phyloP scores from a whole-genome alignment of 352 stramenopile species.

The Globisporangium acanthophoron region DNA sequence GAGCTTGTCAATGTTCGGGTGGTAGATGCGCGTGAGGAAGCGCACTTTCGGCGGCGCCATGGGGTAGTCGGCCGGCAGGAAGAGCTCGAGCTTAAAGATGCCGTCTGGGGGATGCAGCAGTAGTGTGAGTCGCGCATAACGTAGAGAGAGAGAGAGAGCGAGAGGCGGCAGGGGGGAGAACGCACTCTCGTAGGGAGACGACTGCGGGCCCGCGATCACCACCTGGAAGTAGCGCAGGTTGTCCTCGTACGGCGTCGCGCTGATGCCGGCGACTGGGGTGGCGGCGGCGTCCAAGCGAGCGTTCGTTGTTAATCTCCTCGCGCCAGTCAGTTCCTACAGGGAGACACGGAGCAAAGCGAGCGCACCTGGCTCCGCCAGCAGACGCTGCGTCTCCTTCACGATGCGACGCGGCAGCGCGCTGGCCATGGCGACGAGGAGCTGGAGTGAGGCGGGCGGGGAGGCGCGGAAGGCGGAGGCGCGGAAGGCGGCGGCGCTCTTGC shows the following conservation, averaged over 20 bases:
- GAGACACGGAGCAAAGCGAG: no score
- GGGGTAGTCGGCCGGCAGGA: conserved; percentile 96
- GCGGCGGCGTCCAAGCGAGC: not conserved
- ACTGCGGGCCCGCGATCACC: conserved; percentile 94
- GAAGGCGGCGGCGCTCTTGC: no score
- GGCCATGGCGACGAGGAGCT: conserved; percentile 25
- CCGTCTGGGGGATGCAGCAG: conserved; percentile 42
- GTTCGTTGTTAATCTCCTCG: not conserved
- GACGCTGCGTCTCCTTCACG: conserved; percentile 93
- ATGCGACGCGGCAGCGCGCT: conserved; percentile 65
- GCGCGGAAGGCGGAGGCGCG: no score
- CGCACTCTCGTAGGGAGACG: conserved; percentile 94
- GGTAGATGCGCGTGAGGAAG: conserved; percentile 98
- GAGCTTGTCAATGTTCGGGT: conserved; percentile 98
- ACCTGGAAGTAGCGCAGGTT: conserved; percentile 99
- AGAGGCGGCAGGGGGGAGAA: conserved; percentile 6
- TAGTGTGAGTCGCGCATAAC: not conserved
- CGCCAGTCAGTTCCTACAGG: no score
- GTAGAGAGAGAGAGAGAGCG: not conserved
- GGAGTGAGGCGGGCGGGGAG: not conserved
- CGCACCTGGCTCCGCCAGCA: conserved; percentile 90
- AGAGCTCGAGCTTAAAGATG: conserved; percentile 96
- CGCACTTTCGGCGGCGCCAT: conserved; percentile 97
- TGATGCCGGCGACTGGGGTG: conserved; percentile 89
- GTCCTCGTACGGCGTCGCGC: conserved; percentile 95